Evolutionary conservation across 2,329 filamentous ascomycete species (phyloP), one percentile per base, ranked within the genome.

Genomic region (Aureobasidium musti): DNA sequence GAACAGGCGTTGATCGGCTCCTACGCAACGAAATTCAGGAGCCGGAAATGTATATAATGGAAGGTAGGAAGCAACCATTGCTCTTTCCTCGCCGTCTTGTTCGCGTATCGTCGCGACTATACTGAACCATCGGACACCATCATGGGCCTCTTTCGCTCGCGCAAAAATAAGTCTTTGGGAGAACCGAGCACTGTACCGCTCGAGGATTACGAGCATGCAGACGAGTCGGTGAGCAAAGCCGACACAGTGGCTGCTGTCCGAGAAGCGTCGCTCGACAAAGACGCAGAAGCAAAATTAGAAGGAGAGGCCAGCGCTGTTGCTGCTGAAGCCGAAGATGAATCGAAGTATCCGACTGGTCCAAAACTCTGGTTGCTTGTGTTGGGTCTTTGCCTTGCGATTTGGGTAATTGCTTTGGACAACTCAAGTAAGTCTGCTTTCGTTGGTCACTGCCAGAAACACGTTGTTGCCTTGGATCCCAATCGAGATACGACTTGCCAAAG

Each of bases 331-430:
- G 77, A 79, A 68, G 77, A 79, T 59, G 75, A 77, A 49, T 75
- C 75, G 1, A 74, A 75, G 54, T 78, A 79, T 65, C 71, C 78
- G 1, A 69, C 52, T 28, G 77, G 77, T 7, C 63, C 74, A 63
- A 74, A 76, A 65, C 73, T 78, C 6, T 70, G 69, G 49, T 73
- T 79, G n/a, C 41, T 68, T 30, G 68, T 68, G 11, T 57, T 71
- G 41, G 69, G 66, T n/a, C 50, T 71, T 21, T 69, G 61, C n/a
- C 67, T 68, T 14, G 19, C 69, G 2, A 61, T 65, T 1, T 50
- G 69, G 23, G 45, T 52, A 17, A 30, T 70, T 3, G 66, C 70
- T 3, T 49, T 80, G 28, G 77, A 80, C 68, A 79, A 78, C 56
- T 79, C 75, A 26, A 78, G 54, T 59, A 59, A 10, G 54, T 45